phyloP scores from a whole-genome alignment of 2,329 filamentous ascomycete species.

The Ascochyta fabae region DNA sequence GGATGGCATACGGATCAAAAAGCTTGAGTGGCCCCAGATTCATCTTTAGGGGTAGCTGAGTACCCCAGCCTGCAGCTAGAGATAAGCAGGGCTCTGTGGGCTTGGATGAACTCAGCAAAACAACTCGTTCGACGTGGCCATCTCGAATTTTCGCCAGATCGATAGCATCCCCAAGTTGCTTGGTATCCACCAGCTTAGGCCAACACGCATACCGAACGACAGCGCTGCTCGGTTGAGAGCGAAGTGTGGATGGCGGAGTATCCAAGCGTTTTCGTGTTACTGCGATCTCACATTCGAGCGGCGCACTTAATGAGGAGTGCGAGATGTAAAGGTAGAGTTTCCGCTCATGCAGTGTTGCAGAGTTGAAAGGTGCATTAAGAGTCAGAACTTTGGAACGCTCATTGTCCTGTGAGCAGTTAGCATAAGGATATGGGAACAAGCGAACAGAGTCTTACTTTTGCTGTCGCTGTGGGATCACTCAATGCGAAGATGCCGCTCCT shows the following conservation, averaged over 20 bases:
- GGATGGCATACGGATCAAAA: conserved; percentile 43
- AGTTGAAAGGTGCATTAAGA: conserved; percentile 45
- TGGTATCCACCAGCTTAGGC: conserved; percentile 38
- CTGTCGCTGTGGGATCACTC: conserved; percentile 19
- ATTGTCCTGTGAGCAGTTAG: conserved; percentile 16
- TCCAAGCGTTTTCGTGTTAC: conserved; percentile 46
- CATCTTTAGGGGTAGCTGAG: conserved; percentile 40
- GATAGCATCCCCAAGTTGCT: conserved; percentile 31
- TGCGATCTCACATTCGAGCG: conserved; percentile 47
- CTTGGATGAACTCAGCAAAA: conserved; percentile 33
- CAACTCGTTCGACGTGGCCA: conserved; percentile 40
- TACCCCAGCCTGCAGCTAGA: conserved; percentile 48
- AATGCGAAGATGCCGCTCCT: conserved; percentile 37
- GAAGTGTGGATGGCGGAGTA: conserved; percentile 36
- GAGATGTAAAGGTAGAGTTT: conserved; percentile 48
- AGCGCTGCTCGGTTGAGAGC: conserved; percentile 26
- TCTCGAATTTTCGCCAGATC: conserved; percentile 45
- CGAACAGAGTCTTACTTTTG: conserved; percentile 22
- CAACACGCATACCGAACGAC: conserved; percentile 45
- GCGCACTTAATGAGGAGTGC: conserved; percentile 39
- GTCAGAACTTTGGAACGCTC: conserved; percentile 35
- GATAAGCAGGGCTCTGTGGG: conserved; percentile 32
- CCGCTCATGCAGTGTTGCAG: conserved; percentile 46
- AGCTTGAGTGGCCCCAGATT: conserved; percentile 37
- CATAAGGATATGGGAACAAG: background rate